phyloP scores from a whole-genome alignment of 179 eudicot genomes.

The Sideroxylon spinosum region DNA sequence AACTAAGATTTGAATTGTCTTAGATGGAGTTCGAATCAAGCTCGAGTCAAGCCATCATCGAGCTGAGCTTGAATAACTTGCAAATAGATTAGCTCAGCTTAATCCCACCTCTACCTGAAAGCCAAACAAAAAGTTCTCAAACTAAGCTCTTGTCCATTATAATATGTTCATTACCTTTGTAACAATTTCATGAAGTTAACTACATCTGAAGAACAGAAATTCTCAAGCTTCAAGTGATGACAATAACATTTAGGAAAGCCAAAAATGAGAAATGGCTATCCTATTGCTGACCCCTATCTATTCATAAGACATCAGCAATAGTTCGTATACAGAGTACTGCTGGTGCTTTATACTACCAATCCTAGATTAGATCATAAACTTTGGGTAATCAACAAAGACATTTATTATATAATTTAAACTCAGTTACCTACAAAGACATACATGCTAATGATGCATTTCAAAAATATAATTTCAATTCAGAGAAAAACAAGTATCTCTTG shows the following conservation, averaged over 20 bases:
- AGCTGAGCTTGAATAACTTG: no score
- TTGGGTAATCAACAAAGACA: neutral
- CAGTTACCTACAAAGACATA: neutral
- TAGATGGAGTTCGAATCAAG: no score
- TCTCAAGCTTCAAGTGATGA: neutral
- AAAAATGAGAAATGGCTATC: neutral
- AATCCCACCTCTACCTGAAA: no score
- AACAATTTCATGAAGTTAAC: neutral
- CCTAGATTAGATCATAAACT: neutral
- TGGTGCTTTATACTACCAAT: neutral
- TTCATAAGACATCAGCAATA: no score
- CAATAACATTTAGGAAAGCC: neutral
- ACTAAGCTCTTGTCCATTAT: no score
- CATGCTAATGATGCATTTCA: neutral
- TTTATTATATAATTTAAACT: neutral
- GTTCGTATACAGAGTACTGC: no score
- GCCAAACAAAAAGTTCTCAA: no score
- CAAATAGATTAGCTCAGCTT: no score
- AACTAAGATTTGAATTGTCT: no score
- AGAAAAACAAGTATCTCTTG: no score
- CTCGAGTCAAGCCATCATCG: no score
- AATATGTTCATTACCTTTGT: neutral
- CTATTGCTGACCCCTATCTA: neutral
- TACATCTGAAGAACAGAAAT: neutral
- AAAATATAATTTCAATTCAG: no score